These are phyloP conservation scores for Pascua sp. DNA, from an alignment of 1,284 basidiomycete genomes.

Conservation along the genomic window DNA sequence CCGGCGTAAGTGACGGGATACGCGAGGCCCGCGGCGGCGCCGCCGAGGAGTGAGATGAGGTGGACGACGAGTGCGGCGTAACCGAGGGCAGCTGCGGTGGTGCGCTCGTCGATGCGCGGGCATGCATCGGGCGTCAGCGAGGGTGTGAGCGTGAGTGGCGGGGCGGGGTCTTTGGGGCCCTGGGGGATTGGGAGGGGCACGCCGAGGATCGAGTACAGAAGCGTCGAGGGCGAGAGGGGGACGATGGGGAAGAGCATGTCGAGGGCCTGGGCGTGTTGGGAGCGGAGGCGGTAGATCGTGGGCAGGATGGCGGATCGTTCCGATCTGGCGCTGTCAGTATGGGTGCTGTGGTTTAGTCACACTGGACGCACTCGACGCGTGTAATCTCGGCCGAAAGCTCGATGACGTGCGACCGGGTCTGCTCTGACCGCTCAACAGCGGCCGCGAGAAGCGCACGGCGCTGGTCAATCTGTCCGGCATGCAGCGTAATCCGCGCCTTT, in stretches of 20 bases:
- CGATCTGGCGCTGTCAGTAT: conserved; percentile 16
- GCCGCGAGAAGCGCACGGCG: conserved; percentile 27
- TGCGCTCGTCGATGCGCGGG: conserved; percentile 70
- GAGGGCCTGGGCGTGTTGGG: conserved; percentile 68
- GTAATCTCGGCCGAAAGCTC: conserved; percentile 25
- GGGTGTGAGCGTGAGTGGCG: conserved; percentile 66
- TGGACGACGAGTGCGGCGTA: conserved; percentile 81
- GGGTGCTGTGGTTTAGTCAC: background rate
- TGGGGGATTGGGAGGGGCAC: conserved; percentile 81
- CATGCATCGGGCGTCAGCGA: conserved; percentile 50
- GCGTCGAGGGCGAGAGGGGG: conserved; percentile 69
- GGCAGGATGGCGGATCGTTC: conserved; percentile 53
- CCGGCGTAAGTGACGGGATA: conserved; percentile 88
- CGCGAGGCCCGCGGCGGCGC: conserved; percentile 55
- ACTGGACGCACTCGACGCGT: conserved; percentile 26
- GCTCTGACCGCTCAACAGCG: conserved; percentile 28
- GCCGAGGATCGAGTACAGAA: conserved; percentile 77
- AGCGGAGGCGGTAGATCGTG: conserved; percentile 59
- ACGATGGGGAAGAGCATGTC: conserved; percentile 83
- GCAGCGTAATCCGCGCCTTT: conserved; percentile 28
- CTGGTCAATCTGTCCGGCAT: conserved; percentile 18
- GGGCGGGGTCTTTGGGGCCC: conserved; percentile 71
- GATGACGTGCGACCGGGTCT: conserved; percentile 15
- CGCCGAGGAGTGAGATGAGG: conserved; percentile 72
- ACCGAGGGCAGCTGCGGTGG: conserved; percentile 78